Evolutionary conservation across 1,139 yeast genomes (phyloP).

Genomic region (Lodderomyces theae): DNA sequence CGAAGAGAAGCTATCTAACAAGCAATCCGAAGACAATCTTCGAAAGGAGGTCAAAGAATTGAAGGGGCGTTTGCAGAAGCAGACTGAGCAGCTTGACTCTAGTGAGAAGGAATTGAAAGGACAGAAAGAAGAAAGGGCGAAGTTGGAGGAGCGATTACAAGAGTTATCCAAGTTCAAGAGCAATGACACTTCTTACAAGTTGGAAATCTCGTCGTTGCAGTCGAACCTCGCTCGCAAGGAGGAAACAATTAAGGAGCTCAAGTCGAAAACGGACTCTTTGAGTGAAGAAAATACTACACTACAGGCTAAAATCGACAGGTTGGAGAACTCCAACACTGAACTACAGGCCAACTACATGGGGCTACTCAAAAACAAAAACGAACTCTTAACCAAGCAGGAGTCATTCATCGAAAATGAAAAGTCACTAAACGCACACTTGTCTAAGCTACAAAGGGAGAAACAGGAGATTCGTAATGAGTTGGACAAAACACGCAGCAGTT

Average conservation of each 20-base stretch:
- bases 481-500: constrained; percentile 50
- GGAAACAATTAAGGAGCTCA: constrained; percentile 45
- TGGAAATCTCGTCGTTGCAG: constrained; percentile 41
- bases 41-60: constrained; percentile 13
- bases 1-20: constrained; percentile 9
- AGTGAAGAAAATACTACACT: constrained; percentile 36
- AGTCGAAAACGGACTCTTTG: constrained; percentile 34
- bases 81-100: constrained; percentile 12
- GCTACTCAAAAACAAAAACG: constrained; percentile 36
- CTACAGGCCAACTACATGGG: constrained; percentile 35
- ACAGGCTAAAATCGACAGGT: constrained; percentile 38
- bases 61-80: constrained; percentile 10
- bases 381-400: constrained; percentile 40
- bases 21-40: constrained; percentile 10
- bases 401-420: constrained; percentile 34
- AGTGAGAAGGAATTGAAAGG: constrained; percentile 22
- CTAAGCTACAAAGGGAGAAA: constrained; percentile 48
- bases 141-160: constrained; percentile 25
- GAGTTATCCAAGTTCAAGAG: constrained; percentile 35
- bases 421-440: constrained; percentile 30
- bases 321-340: constrained; percentile 43
- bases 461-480: constrained; percentile 50
- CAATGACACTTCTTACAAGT: constrained; percentile 40
- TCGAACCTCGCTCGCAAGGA: constrained; percentile 47
- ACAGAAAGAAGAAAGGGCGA: constrained; percentile 25